A percentile compares a stretch with the other conserved stretches of the same genome.
These are phyloP conservation scores for Nemania diffusa DNA, from an alignment of 2,329 filamentous ascomycete genomes.

Conservation along the genomic window DNA sequence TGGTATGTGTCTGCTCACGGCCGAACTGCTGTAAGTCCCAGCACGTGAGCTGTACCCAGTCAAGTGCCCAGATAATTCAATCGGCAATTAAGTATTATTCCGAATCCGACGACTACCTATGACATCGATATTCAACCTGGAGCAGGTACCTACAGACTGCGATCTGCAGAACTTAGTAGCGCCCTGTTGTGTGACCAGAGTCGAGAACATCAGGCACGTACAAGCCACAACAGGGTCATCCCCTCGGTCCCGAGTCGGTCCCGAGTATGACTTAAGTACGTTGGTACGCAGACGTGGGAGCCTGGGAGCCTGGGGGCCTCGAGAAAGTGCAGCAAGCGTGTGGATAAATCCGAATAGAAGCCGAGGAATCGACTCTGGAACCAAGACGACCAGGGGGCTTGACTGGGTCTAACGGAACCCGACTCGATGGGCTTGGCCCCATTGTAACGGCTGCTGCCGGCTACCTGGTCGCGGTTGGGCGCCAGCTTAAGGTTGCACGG, in stretches of 20 bases:
- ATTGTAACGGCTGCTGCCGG: conserved; percentile 6
- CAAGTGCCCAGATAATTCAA: neutral
- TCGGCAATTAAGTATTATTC: neutral
- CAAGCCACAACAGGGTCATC: conserved; percentile 16
- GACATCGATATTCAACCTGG: neutral
- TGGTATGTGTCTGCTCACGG: neutral
- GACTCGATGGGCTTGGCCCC: neutral
- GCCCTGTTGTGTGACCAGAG: conserved; percentile 18
- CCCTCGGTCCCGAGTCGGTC: conserved; percentile 37
- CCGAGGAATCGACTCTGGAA: conserved; percentile 7
- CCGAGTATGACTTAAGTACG: conserved; percentile 16
- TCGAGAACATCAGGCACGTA: conserved; percentile 3
- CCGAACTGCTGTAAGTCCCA: neutral
- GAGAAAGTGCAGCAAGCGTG: neutral
- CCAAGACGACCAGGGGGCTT: conserved; percentile 5
- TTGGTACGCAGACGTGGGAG: conserved; percentile 4
- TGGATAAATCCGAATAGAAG: conserved; percentile 15
- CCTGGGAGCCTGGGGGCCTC: neutral
- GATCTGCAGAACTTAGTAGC: conserved; percentile 14
- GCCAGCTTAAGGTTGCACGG: neutral
- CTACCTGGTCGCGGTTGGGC: neutral
- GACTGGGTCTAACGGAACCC: neutral
- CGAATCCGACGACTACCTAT: neutral
- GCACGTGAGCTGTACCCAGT: neutral
- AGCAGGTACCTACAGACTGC: neutral